phyloP scores from a whole-genome alignment of 73 alveolate species.

The Stentor roeselii region DNA sequence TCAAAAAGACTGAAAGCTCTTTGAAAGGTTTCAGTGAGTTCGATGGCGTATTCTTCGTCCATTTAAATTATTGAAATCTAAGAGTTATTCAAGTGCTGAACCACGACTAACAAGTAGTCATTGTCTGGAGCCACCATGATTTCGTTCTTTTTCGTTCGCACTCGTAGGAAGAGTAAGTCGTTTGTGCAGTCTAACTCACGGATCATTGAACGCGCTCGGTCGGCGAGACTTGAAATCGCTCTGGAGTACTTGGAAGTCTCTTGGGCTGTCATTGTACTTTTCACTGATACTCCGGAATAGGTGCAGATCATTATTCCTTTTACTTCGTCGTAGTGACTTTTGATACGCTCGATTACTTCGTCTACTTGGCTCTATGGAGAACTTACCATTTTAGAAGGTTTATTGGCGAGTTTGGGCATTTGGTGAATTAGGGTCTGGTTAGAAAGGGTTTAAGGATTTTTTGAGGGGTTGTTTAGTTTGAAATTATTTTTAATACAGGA shows the following conservation, averaged over 20 bases:
- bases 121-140: constrained; percentile 97
- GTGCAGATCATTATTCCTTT: constrained; percentile 51
- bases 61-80: neutral
- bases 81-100: constrained; percentile 70
- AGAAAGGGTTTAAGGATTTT: no score
- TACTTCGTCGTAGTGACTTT: constrained; percentile 44
- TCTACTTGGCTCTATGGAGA: constrained; percentile 25
- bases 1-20: constrained; percentile 78
- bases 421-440: no score
- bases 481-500: no score
- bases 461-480: no score
- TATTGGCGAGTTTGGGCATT: no score
- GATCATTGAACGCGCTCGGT: constrained; percentile 78
- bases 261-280: constrained; percentile 42
- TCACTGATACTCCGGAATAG: constrained; percentile 45
- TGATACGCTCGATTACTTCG: constrained; percentile 50
- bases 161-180: constrained; percentile 93
- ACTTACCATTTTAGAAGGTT: neutral
- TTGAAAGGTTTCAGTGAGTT: constrained; percentile 53
- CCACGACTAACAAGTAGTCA: constrained; percentile 84
- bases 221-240: constrained; percentile 62
- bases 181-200: constrained; percentile 79
- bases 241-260: constrained; percentile 28
- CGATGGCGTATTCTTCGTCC: constrained; percentile 17
- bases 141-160: constrained; percentile 91